Evolutionary conservation across 495 filamentous ascomycete genomes (phyloP).

Genomic region (Trichoderma erinaceum): DNA sequence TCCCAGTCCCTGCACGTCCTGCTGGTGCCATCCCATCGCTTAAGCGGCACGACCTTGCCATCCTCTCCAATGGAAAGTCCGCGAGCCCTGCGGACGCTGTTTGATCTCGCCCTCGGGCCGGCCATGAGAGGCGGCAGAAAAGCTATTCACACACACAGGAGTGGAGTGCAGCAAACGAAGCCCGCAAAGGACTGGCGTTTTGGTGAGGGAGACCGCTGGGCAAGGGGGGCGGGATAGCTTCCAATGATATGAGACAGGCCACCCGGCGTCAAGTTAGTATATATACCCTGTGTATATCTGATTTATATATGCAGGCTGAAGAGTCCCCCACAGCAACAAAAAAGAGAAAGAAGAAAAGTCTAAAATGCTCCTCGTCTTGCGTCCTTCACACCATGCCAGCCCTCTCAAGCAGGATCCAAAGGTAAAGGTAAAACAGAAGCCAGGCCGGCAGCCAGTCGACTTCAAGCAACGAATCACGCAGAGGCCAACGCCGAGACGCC

Average conservation of each 20-base stretch:
- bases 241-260: constrained; percentile 3
- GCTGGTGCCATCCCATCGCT: constrained; percentile 17
- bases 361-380: background rate
- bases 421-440: background rate
- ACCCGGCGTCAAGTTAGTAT: background rate
- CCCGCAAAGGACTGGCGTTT: background rate
- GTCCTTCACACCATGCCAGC: background rate
- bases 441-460: too few relatives aligned
- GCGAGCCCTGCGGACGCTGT: constrained; percentile 13
- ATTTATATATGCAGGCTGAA: background rate
- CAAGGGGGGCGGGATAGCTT: background rate
- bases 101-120: background rate
- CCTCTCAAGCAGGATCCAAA: background rate
- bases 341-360: background rate
- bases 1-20: constrained; percentile 15
- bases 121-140: constrained; percentile 4
- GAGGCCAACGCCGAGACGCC: constrained; percentile 1
- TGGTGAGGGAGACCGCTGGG: background rate
- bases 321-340: background rate
- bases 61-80: constrained; percentile 12
- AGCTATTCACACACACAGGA: background rate
- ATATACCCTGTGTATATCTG: background rate
- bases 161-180: background rate
- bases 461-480: background rate
- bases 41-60: background rate